Evolutionary conservation across 225 moss, liverwort and hornwort species (phyloP), one percentile per base, ranked within the genome.

Genomic region (Marchantia polymorpha): DNA sequence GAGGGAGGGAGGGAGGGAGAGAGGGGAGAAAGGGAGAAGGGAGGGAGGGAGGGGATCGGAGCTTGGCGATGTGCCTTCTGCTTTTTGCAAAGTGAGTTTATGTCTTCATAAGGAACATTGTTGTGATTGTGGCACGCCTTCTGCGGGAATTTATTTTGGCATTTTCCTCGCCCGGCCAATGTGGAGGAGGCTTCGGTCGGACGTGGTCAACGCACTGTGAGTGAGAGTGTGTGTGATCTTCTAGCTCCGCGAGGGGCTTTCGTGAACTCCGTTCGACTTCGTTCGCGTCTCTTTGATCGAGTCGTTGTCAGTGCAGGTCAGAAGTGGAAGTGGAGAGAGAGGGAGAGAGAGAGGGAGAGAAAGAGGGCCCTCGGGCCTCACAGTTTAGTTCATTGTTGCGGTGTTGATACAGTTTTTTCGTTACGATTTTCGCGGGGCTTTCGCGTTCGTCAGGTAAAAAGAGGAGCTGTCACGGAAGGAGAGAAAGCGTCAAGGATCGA

Each of bases 161-260:
- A 7, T 59, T 74, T 46, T 58, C 59, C 10, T 20, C 29, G 29
- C 30, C 39, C 9, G 0, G 1, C 5, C 14, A 19, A 6, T 58
- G 55, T 13, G 20, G 58, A 31, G 58, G 22, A 10, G 19, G 39
- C 39, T 39, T 39, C 5, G 39, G 58, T 20, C 30, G 20, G 75
- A 75, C 56, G 31, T 60, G 59, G 75, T 75, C 75, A 75, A 75
- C 16, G 56, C 56, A 12, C 14, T 19, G 75, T 39, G n/a, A n/a
- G n/a, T n/a, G n/a, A n/a, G n/a, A n/a, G 2, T 39, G 39, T 39
- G 39, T 39, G 39, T 39, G n/a, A n/a, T n/a, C n/a, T 39, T 39
- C 5, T 39, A 39, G 39, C 39, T 39, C 39, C 39, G 39, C 39
- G 39, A 39, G 39, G 5, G 5, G 39, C 5, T 39, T 39, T 39